Base-by-base conservation (phyloP, 257 asterid genomes). In the Osmanthus fragrans region DNA sequence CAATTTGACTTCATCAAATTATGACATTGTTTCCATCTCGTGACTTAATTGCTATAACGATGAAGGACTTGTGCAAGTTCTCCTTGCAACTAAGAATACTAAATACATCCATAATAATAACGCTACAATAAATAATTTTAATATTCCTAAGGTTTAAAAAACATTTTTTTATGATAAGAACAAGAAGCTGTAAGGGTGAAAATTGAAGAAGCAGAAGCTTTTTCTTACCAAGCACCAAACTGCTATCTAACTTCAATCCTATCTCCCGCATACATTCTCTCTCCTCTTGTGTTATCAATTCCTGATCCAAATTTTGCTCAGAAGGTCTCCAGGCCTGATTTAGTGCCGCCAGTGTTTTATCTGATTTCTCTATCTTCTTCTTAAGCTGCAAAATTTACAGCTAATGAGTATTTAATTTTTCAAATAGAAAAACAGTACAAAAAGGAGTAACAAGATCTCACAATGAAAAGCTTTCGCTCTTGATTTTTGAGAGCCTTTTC, bases 171-270 rank as follows among this genome's bases (percentile, higher is more conserved):
- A 40, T 40, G 49, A 40, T 40, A 40, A 40, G 49, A 40, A 40
- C 49, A 40, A 40, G 49, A 40, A 40, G 16, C 16, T 4, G 4
- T 11, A 47, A 72, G 70, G 77, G 45, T 64, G 68, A 36, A 80
- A 66, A 56, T 72, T 34, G 33, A 47, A 77, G 45, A 88, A 54
- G 36, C 30, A 77, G 30, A 71, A 32, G 47, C n/a, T 77, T 67
- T 79, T 80, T 19, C 86, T 86, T 84, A 94, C 98, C 99, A 47
- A 95, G 98, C 66, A 87, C 93, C 88, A 95, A 82, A 82, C 87
- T 89, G 86, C 92, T 82, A 51, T 80, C 85, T 78, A 77, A 82
- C 85, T 88, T 89, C 78, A 89, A 42, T 45, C 96, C 98, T 69
- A 93, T 90, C 81, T 82, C 82, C 66, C 88, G 88, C 67, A 93